These are phyloP conservation scores for Cystofilobasidium capitatum DNA, from an alignment of 768 basidiomycete genomes.

Conservation along the genomic window DNA sequence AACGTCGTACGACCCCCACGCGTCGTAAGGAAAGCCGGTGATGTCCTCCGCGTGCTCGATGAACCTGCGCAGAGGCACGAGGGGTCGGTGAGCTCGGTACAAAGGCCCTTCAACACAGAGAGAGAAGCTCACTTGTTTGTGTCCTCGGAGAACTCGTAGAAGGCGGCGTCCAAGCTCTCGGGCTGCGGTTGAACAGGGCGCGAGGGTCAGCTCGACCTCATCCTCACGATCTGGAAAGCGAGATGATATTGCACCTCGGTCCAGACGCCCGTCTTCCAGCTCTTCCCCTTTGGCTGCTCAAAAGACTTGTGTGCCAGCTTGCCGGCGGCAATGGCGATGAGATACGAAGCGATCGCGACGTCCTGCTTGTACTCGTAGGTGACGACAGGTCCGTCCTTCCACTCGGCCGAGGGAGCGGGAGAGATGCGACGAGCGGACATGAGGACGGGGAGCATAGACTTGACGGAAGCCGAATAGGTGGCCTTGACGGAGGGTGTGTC, in stretches of 20 bases:
- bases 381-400: constrained; percentile 4
- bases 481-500: constrained; percentile 82
- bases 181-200: constrained; percentile 41
- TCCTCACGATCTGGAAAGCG: background rate
- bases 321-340: constrained; percentile 84
- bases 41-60: constrained; percentile 65
- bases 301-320: constrained; percentile 64
- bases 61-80: constrained; percentile 47
- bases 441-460: constrained; percentile 70
- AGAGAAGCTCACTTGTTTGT: constrained; percentile 52
- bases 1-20: constrained; percentile 79
- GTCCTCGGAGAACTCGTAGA: constrained; percentile 82
- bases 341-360: constrained; percentile 76
- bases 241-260: constrained; percentile 47
- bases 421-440: constrained; percentile 73
- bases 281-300: constrained; percentile 49
- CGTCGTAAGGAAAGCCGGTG: constrained; percentile 53
- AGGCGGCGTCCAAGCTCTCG: constrained; percentile 60
- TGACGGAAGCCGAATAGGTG: constrained; percentile 73
- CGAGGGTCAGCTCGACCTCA: background rate
- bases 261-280: constrained; percentile 84
- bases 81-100: background rate
- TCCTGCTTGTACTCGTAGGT: constrained; percentile 45
- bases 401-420: constrained; percentile 49
- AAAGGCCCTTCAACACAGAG: background rate